Conservation (phyloP, 108 stramenopile genomes). For the Parmales sp. region DNA sequence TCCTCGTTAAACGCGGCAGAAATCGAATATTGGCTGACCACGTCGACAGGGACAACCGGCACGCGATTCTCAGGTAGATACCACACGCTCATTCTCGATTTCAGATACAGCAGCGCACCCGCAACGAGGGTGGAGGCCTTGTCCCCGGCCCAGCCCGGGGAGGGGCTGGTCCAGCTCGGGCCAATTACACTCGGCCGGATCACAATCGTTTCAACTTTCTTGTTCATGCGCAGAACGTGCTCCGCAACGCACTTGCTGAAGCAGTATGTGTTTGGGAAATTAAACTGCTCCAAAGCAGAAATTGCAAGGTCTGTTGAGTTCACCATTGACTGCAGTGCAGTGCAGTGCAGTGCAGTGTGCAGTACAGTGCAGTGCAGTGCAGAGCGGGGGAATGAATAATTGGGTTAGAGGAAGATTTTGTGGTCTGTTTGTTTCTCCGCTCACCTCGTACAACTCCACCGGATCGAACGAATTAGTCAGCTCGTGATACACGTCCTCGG, state of each 20-base stretch:
- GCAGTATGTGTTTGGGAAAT: slow-evolving; percentile 72
- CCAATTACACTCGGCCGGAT: slow-evolving; percentile 77
- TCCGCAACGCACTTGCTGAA: slow-evolving; percentile 80
- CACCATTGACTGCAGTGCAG: not conserved
- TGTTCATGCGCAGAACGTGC: slow-evolving; percentile 55
- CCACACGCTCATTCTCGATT: slow-evolving; percentile 67
- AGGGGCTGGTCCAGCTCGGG: slow-evolving; percentile 56
- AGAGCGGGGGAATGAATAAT: not conserved
- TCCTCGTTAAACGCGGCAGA: slow-evolving; percentile 36
- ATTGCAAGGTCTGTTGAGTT: no score
- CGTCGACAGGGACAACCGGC: slow-evolving; percentile 69
- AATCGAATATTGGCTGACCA: slow-evolving; percentile 52
- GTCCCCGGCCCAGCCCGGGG: slow-evolving; percentile 73
- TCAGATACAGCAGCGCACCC: slow-evolving; percentile 59
- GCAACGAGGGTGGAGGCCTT: slow-evolving; percentile 76
- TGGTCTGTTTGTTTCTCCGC: not conserved
- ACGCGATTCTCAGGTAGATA: slow-evolving; percentile 47
- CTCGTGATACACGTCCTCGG: slow-evolving; percentile 54
- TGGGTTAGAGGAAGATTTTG: not conserved
- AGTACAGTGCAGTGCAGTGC: not conserved
- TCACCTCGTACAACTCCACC: slow-evolving; percentile 20
- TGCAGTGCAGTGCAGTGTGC: not conserved
- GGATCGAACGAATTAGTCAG: slow-evolving; percentile 58
- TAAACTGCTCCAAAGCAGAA: slow-evolving; percentile 62
- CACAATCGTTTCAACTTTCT: slow-evolving; percentile 47